Evolutionary conservation across 805 yeast species (phyloP).

Genomic region (Candida suzukii): DNA sequence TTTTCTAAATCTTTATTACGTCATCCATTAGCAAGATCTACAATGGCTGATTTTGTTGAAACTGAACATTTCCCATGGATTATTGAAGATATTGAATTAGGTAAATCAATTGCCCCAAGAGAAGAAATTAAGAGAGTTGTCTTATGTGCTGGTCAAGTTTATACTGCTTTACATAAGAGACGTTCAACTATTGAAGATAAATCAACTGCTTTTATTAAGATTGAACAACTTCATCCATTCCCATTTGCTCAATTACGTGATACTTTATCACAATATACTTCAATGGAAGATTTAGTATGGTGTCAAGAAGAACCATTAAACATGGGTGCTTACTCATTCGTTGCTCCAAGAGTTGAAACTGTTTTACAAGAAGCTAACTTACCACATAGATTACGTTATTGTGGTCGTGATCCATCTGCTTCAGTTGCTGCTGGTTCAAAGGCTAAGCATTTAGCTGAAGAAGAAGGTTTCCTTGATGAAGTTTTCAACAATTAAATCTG

Average conservation of each 20-base stretch:
- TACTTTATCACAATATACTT: conserved; percentile 70
- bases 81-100: conserved; percentile 85
- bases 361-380: conserved; percentile 68
- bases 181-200: conserved; percentile 73
- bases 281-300: conserved; percentile 84
- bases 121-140: conserved; percentile 85
- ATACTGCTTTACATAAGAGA: conserved; percentile 83
- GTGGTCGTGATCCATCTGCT: conserved; percentile 98
- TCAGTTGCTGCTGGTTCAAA: conserved; percentile 98
- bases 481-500: conserved; percentile 33
- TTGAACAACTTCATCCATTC: conserved; percentile 98
- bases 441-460: conserved; percentile 81
- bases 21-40: conserved; percentile 95
- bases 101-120: conserved; percentile 66
- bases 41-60: conserved; percentile 76
- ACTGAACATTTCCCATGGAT: conserved; percentile 94
- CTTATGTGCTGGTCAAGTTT: conserved; percentile 88
- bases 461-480: conserved; percentile 75
- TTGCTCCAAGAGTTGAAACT: conserved; percentile 76
- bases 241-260: conserved; percentile 93
- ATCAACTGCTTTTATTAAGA: conserved; percentile 78
- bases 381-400: conserved; percentile 62
- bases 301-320: conserved; percentile 99
- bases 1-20: conserved; percentile 93
- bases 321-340: conserved; percentile 85